Evolutionary conservation across 257 asterid genomes (phyloP), one percentile per base, ranked within the genome.

Genomic region (Sherardia arvensis): DNA sequence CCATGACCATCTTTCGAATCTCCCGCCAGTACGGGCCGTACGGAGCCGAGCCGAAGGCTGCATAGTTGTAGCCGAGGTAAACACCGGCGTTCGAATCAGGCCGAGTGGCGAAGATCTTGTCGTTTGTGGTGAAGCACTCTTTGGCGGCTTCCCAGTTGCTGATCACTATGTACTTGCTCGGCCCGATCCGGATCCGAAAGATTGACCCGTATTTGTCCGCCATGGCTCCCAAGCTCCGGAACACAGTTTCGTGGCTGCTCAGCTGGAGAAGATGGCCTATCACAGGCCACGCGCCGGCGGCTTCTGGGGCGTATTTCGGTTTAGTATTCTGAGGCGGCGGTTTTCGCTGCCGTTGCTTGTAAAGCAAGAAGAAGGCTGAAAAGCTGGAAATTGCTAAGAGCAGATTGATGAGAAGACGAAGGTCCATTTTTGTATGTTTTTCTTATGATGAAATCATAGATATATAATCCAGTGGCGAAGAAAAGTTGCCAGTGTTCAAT

Each of bases 141-240:
- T 69, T 76, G 7, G 78, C 86, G n/a, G 83, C 76, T 75, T 85
- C 86, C 59, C 80, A 76, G 48, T 68, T 82, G 76, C 80, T 78
- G 26, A 80, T 57, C 9, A 80, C 77, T 5, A 82, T 58, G 36
- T 59, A 66, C 8, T 43, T 68, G 59, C 64, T 73, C 57, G 75
- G 62, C 0, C 88, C 88, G 2, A 78, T 64, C 14, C 78, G 78
- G 8, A 82, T 38, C 2, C 66, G 53, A 23, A 82, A 78, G 8
- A 82, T 34, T 0, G 92, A 85, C n/a, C 92, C 92, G 49, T 76
- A 49, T 73, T 69, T 63, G 36, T 83, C 85, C 7, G 90, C 81
- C 32, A 83, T 17, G n/a, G 48, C 69, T 30, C 56, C 86, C 9
- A 80, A 47, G 7, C 30, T 64, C 27, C 71, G 65, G 17, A 61